Base-by-base conservation (phyloP, 495 filamentous ascomycete genomes). In the Penicillium silybi region DNA sequence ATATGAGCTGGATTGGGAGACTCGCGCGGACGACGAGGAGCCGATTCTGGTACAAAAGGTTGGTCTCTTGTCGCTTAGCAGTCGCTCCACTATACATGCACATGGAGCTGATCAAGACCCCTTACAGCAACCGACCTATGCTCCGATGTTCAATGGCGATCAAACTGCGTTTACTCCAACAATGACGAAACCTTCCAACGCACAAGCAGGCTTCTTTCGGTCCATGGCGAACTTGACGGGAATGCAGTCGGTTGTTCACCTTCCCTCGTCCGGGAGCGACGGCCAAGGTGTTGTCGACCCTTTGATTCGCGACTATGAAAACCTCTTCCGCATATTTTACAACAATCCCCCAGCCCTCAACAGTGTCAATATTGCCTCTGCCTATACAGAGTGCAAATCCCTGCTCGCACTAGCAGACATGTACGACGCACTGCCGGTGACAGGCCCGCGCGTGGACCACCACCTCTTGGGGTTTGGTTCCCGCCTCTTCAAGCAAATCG, bases 271-370 rank as follows among this genome's bases (percentile, higher is more conserved):
- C 4, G 56, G 54, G n/a, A 57, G 54, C 18, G 52, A 59, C 17
- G 56, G 65, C n/a, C 66, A 73, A 27, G 70, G 80, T 44, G 79
- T 84, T 45, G 77, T 84, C 53, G 87, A 95, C 45, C 70, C 72
- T 42, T 75, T 89, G 20, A 71, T 96, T 29, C 87, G 88, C 41
- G 88, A 93, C 67, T 96, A 96, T 67, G 90, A 95, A 66, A 96
- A 95, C 70, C 78, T 96, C 46, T 89, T 96, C 66, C 86, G 90
- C 48, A 82, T 91, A 41, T 95, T 95, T 75, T 96, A 96, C 74
- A 95, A 96, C 66, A 86, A 95, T 64, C 74, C 90, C 2, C 90
- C 91, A 0, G 59, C 79, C 4, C 79, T 97, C 25, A 89, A 95
- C 71, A 78, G 79, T 18, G 80, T 91, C 65, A 91, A 92, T 65